Evolutionary conservation across 306 rosid genomes (phyloP).

Genomic region (Vigna trinervia): DNA sequence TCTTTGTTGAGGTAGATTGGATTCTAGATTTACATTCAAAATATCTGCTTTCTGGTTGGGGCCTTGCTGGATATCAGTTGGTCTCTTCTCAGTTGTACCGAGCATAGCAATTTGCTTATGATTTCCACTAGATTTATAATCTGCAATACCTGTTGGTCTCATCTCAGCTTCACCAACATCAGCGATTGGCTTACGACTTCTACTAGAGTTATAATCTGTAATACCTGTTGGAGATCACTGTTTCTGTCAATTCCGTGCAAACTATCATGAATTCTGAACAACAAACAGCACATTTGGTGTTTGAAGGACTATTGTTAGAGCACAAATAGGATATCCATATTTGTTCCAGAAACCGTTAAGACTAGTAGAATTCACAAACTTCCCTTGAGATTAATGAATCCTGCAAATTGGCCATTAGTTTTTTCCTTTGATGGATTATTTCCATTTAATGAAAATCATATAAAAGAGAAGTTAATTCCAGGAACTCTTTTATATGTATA

Average conservation of each 20-base stretch:
- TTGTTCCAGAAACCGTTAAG: not conserved
- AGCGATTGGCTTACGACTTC: conserved; percentile 49
- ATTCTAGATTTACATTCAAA: conserved; percentile 38
- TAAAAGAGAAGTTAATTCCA: not conserved
- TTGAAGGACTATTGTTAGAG: conserved; percentile 7
- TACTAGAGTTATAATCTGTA: conserved; percentile 46
- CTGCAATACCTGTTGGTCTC: conserved; percentile 52
- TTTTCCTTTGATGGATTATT: not conserved
- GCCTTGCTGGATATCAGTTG: conserved; percentile 49
- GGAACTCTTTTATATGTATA: not conserved
- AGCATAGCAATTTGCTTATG: conserved; percentile 45
- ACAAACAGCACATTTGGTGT: conserved; percentile 3
- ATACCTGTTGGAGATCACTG: conserved; percentile 51
- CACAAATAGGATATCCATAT: conserved; percentile 7
- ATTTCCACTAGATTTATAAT: conserved; percentile 50
- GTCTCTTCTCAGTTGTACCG: conserved; percentile 46
- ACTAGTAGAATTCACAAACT: conserved; percentile 2
- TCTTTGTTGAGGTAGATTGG: conserved; percentile 48
- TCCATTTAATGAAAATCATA: not conserved
- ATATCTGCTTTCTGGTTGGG: conserved; percentile 46
- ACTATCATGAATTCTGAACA: conserved; percentile 14
- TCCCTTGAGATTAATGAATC: conserved; percentile 9
- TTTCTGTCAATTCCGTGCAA: conserved; percentile 40
- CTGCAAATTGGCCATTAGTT: conserved; percentile 15
- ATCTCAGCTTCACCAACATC: conserved; percentile 46